A percentile compares a stretch with the other conserved stretches of the same genome.
Evolutionary conservation across 345 rosid genomes (phyloP).

Genomic region (Pugionium dolabratum): DNA sequence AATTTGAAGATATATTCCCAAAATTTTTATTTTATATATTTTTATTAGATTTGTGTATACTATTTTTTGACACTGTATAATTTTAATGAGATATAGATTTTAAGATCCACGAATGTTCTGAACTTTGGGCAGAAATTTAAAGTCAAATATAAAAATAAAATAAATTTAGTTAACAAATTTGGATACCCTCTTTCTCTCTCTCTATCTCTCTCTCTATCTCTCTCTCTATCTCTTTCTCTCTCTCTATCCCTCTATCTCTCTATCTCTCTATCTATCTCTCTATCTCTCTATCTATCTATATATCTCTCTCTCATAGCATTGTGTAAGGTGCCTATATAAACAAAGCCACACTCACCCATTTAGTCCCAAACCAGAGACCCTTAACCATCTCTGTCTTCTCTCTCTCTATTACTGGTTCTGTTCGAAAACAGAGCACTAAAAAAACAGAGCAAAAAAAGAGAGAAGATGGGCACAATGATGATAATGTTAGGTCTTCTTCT

Average conservation of each 20-base stretch:
- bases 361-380: conserved; percentile 26
- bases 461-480: conserved; percentile 63
- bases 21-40: too few relatives aligned
- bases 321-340: conserved; percentile 39
- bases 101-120: too few relatives aligned
- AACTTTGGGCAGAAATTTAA: too few relatives aligned
- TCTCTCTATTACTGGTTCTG: conserved; percentile 23
- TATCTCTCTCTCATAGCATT: conserved; percentile 6
- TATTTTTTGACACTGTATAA: too few relatives aligned
- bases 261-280: neutral
- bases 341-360: conserved; percentile 28
- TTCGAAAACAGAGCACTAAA: conserved; percentile 24
- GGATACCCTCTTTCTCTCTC: too few relatives aligned
- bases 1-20: too few relatives aligned
- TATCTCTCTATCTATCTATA: neutral
- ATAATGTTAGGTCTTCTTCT: conserved; percentile 45
- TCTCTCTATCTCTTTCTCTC: neutral
- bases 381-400: conserved; percentile 25
- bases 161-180: too few relatives aligned
- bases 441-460: neutral
- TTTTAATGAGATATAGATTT: too few relatives aligned
- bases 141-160: too few relatives aligned
- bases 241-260: neutral
- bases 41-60: too few relatives aligned
- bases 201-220: too few relatives aligned